These are phyloP conservation scores for Dictyostelium firmibasis DNA, from an alignment of 78 protist species.

Conservation along the genomic window DNA sequence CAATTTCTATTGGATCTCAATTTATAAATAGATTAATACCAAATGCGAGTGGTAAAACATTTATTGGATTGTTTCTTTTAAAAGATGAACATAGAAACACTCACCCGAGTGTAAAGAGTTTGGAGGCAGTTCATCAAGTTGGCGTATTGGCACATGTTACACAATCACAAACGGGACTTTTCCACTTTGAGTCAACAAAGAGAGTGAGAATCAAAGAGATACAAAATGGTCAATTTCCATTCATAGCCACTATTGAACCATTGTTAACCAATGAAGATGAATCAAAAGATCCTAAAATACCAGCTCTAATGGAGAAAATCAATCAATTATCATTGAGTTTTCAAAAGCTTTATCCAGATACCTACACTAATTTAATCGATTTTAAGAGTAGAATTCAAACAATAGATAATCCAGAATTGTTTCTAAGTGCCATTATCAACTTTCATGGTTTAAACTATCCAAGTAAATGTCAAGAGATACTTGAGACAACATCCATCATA, in stretches of 20 bases:
- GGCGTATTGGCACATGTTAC: slow-evolving; percentile 62
- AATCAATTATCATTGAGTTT: not conserved
- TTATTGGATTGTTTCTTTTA: slow-evolving; percentile 40
- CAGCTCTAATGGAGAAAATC: not conserved
- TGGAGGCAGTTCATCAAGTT: slow-evolving; percentile 4
- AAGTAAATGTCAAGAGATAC: slow-evolving; percentile 34
- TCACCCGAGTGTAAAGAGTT: not conserved
- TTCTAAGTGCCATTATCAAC: not conserved
- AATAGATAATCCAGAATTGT: slow-evolving; percentile 11
- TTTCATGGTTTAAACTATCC: slow-evolving; percentile 52
- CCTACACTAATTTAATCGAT: not conserved
- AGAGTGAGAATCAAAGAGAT: not conserved
- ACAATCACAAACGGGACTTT: not conserved
- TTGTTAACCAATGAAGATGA: not conserved
- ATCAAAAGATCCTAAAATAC: not conserved
- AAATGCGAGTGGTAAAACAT: slow-evolving; percentile 47
- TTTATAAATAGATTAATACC: slow-evolving; percentile 37
- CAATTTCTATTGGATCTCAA: not conserved
- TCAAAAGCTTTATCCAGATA: slow-evolving; percentile 18
- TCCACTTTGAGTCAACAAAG: not conserved
- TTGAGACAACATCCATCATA: slow-evolving; percentile 13
- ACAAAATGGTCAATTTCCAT: not conserved
- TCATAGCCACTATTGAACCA: not conserved
- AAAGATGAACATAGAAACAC: not conserved
- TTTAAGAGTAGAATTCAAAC: not conserved